Evolutionary conservation across 2,329 filamentous ascomycete species (phyloP).

Genomic region (Madurella mycetomatis): DNA sequence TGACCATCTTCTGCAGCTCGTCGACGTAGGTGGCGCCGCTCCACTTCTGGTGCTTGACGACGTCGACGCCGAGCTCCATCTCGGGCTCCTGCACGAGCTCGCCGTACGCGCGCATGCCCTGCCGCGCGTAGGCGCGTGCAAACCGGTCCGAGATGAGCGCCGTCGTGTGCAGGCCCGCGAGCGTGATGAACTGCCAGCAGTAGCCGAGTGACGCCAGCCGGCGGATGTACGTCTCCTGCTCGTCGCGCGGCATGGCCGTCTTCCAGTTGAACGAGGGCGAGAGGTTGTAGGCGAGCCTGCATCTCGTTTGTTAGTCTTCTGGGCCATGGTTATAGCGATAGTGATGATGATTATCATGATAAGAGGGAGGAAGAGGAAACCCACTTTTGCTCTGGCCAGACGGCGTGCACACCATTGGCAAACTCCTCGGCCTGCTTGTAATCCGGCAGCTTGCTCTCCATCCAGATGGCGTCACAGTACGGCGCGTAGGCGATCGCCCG

Average conservation of each 20-base stretch:
- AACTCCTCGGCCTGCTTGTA: conserved; percentile 89
- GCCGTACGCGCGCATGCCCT: conserved; percentile 94
- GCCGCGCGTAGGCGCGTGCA: conserved; percentile 70
- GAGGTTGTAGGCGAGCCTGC: conserved; percentile 91
- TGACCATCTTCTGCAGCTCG: conserved; percentile 95
- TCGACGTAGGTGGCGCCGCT: conserved; percentile 92
- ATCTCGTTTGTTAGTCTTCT: background rate
- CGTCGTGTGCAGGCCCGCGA: conserved; percentile 92
- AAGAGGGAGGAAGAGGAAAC: conserved; percentile 30
- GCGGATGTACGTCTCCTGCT: conserved; percentile 96
- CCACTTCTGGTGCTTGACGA: conserved; percentile 99
- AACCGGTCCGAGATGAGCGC: conserved; percentile 90
- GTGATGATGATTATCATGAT: background rate
- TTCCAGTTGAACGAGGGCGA: conserved; percentile 99
- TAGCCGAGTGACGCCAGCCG: conserved; percentile 85
- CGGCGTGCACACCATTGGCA: conserved; percentile 85
- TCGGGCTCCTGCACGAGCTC: conserved; percentile 97
- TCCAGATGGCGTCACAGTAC: conserved; percentile 96
- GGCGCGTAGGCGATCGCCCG: conserved; percentile 87
- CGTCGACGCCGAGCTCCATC: conserved; percentile 84
- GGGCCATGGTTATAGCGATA: no score
- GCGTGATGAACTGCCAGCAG: conserved; percentile 99
- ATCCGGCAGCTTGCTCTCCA: conserved; percentile 97
- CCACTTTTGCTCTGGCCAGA: conserved; percentile 94
- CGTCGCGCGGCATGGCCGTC: conserved; percentile 81